These are phyloP conservation scores for Cordyceps sp. DNA, from an alignment of 2,329 filamentous ascomycete genomes.

Conservation along the genomic window DNA sequence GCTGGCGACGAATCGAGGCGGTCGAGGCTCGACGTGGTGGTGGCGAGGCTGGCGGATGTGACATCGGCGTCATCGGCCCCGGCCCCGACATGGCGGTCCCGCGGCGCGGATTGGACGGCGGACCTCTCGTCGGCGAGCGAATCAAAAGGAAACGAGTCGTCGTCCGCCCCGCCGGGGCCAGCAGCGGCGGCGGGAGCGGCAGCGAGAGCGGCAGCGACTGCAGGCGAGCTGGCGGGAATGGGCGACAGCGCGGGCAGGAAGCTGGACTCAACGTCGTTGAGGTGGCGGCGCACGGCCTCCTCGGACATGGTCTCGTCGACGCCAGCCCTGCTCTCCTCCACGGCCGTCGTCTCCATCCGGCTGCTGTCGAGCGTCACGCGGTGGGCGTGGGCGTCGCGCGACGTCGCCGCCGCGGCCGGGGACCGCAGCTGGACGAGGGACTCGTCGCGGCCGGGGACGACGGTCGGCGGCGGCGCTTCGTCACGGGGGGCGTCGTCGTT, in stretches of 20 bases:
- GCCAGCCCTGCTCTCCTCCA: constrained; percentile 15
- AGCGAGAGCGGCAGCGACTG: constrained; percentile 27
- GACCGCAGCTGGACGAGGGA: constrained; percentile 5
- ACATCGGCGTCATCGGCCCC: constrained; percentile 8
- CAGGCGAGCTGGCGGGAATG: constrained; percentile 27
- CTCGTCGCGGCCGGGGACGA: too few relatives aligned
- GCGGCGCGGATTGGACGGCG: constrained; percentile 9
- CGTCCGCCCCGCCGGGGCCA: constrained; percentile 21
- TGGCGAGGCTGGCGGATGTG: constrained; percentile 17
- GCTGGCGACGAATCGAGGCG: constrained; percentile 39
- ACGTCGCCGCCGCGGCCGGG: constrained; percentile 6
- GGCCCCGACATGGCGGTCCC: too few relatives aligned
- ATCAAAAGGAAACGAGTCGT: constrained; percentile 46
- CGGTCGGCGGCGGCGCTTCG: too few relatives aligned
- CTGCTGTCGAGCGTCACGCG: constrained; percentile 16
- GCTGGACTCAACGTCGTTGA: constrained; percentile 50
- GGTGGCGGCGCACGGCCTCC: constrained; percentile 34
- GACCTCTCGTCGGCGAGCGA: constrained; percentile 18
- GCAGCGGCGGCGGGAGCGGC: constrained; percentile 31
- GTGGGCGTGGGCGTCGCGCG: constrained; percentile 2
- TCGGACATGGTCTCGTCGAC: constrained; percentile 33
- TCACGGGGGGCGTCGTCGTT: too few relatives aligned
- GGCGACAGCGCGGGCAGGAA: constrained; percentile 43
- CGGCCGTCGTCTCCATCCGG: constrained; percentile 22
- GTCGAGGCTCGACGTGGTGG: constrained; percentile 31